phyloP scores from a whole-genome alignment of 2,329 filamentous ascomycete genomes.

The Verticillium nubilum region DNA sequence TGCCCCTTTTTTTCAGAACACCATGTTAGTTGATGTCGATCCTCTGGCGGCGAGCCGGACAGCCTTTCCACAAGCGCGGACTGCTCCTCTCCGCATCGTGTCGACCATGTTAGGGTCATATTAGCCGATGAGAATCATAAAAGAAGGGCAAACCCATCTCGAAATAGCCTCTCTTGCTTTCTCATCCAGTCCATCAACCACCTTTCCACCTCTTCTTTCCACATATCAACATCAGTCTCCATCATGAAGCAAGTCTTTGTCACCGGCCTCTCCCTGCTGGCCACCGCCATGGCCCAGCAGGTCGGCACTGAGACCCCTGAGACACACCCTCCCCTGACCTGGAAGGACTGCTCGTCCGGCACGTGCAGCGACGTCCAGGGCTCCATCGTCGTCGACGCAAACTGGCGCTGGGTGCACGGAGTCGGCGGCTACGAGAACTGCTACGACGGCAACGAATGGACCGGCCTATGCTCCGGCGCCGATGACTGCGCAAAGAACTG shows the following conservation, averaged over 20 bases:
- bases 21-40: neutral
- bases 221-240: constrained; percentile 13
- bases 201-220: neutral
- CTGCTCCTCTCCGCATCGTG: neutral
- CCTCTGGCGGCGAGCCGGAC: neutral
- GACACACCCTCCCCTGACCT: constrained; percentile 37
- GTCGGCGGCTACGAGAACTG: constrained; percentile 37
- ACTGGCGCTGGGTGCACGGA: constrained; percentile 48
- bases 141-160: neutral
- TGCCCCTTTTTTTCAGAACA: neutral
- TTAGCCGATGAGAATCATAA: neutral
- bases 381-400: constrained; percentile 43
- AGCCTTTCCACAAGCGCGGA: neutral
- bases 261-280: constrained; percentile 18
- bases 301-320: constrained; percentile 32
- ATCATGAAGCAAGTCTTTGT: constrained; percentile 11
- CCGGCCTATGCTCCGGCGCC: constrained; percentile 30
- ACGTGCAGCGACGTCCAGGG: constrained; percentile 35
- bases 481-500: constrained; percentile 38
- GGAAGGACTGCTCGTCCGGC: constrained; percentile 34
- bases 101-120: neutral
- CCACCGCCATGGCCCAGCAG: constrained; percentile 32
- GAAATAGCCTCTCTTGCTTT: neutral
- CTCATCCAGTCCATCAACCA: neutral
- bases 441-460: constrained; percentile 39